A percentile compares a stretch with the other conserved stretches of the same genome.
phyloP scores from a whole-genome alignment of 2,329 filamentous ascomycete genomes.

The Colletotrichum kahawae region DNA sequence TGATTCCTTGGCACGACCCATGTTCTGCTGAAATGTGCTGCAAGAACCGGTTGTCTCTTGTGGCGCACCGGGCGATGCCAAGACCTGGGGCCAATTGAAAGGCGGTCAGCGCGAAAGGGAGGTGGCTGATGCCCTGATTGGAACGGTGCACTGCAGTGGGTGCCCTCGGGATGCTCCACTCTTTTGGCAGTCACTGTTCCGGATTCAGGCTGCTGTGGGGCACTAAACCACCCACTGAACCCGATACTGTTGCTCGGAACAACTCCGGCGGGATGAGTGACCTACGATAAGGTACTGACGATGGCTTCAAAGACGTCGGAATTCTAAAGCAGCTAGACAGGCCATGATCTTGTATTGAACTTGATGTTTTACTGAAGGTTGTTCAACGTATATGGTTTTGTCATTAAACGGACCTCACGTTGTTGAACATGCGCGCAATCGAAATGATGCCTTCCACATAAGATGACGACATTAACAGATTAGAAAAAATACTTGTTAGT shows the following conservation, averaged over 20 bases:
- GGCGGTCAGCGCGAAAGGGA: not conserved
- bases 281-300: not conserved
- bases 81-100: not conserved
- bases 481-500: too few species aligned
- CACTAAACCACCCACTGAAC: not conserved
- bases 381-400: too few species aligned
- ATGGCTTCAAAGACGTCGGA: not conserved
- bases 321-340: not conserved
- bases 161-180: not conserved
- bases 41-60: not conserved
- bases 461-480: rapidly evolving
- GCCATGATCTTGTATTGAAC: too few species aligned
- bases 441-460: rapidly evolving
- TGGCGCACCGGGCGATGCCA: not conserved
- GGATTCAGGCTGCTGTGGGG: not conserved
- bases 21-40: not conserved
- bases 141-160: not conserved
- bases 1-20: constrained; percentile 10
- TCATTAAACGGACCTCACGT: too few species aligned
- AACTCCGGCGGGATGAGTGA: not conserved
- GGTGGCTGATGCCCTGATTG: not conserved
- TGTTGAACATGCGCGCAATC: too few species aligned
- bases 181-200: not conserved
- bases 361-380: too few species aligned
- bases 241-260: not conserved